Evolutionary conservation across 768 basidiomycete genomes (phyloP).

Genomic region (Psilocybe cyanescens): DNA sequence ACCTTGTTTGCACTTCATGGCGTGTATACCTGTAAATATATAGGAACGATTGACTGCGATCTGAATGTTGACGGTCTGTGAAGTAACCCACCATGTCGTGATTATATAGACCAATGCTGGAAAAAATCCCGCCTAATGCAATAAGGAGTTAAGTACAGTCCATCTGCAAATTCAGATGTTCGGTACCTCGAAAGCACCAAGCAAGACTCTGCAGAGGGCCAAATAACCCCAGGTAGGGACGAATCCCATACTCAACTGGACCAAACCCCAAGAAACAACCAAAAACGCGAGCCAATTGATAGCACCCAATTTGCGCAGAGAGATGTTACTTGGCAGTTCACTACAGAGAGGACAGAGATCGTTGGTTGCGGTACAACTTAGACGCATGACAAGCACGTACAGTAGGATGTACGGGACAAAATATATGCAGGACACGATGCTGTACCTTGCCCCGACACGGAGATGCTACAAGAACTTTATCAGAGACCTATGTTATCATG

Average conservation of each 20-base stretch:
- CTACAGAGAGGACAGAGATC: background rate
- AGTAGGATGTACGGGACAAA: constrained; percentile 52
- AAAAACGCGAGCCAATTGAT: constrained; percentile 44
- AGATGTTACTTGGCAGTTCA: constrained; percentile 36
- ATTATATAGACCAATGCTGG: constrained; percentile 53
- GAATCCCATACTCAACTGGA: constrained; percentile 52
- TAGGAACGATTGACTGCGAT: background rate
- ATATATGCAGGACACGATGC: constrained; percentile 47
- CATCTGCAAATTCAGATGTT: background rate
- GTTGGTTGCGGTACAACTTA: background rate
- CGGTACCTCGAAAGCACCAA: constrained; percentile 47
- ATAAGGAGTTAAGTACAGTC: background rate
- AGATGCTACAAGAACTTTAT: constrained; percentile 34
- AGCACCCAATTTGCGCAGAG: constrained; percentile 46
- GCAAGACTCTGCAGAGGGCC: constrained; percentile 40
- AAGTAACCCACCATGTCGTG: constrained; percentile 43
- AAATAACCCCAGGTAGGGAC: constrained; percentile 44
- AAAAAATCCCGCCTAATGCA: constrained; percentile 51
- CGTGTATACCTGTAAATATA: constrained; percentile 45
- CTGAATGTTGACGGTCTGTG: background rate
- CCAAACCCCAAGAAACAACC: constrained; percentile 46
- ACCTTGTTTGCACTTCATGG: constrained; percentile 56
- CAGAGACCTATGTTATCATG: background rate
- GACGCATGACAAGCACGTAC: constrained; percentile 30
- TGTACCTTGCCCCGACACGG: constrained; percentile 43